These are phyloP conservation scores for Mychonastes homosphaera DNA, from an alignment of 139 green algal species.

Conservation along the genomic window DNA sequence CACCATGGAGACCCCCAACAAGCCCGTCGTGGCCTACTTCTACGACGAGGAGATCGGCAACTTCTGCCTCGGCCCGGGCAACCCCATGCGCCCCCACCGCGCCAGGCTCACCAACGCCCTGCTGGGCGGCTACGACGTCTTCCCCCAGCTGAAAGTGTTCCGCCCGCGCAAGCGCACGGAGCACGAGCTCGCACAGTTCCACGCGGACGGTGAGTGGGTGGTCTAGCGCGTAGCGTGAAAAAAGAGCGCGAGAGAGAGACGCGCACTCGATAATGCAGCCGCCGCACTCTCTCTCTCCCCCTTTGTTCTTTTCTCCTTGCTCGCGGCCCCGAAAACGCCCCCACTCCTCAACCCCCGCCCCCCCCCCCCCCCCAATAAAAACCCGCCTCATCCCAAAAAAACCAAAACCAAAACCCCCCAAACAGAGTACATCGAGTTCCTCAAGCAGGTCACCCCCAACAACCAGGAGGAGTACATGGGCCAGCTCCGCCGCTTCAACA, in stretches of 20 bases:
- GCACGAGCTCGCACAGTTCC: slow-evolving; percentile 79
- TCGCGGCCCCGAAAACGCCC: too few relatives aligned
- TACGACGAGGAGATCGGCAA: slow-evolving; percentile 92
- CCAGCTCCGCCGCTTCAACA: slow-evolving; percentile 94
- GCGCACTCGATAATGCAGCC: background rate
- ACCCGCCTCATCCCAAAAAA: background rate
- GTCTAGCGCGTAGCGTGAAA: background rate
- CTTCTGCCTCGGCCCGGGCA: slow-evolving; percentile 63
- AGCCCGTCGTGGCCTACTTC: slow-evolving; percentile 67
- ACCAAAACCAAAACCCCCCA: background rate
- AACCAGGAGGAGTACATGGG: slow-evolving; percentile 88
- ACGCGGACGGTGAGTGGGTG: slow-evolving; percentile 73
- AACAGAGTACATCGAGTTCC: slow-evolving; percentile 95
- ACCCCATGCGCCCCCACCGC: slow-evolving; percentile 91
- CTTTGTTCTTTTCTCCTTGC: background rate
- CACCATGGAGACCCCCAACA: slow-evolving; percentile 16
- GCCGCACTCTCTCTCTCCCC: background rate
- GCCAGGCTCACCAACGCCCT: slow-evolving; percentile 89
- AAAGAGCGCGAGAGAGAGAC: background rate
- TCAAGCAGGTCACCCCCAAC: slow-evolving; percentile 84
- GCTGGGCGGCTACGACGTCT: slow-evolving; percentile 82
- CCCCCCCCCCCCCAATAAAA: background rate
- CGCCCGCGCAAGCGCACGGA: slow-evolving; percentile 42
- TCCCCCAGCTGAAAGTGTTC: slow-evolving; percentile 70
- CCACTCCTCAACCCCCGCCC: background rate